Evolutionary conservation across 768 basidiomycete genomes (phyloP), one percentile per base, ranked within the genome.

Genomic region (Tylopilus intermedius): DNA sequence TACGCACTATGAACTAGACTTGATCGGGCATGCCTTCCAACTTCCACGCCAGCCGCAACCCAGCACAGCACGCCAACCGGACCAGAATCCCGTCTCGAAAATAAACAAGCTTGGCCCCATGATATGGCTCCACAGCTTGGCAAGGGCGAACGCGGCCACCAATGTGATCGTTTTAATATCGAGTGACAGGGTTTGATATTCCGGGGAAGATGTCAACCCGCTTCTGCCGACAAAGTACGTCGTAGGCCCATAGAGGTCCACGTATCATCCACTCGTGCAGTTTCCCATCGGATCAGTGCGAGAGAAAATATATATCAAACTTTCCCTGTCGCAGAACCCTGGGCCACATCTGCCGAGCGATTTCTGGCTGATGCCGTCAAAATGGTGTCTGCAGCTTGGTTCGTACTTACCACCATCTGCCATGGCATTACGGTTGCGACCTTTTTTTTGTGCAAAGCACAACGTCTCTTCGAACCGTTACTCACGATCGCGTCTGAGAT

Each of bases 31-130:
- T 1, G 15, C 40, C 45, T 52, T 38, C 29, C n/a, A 27, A 14
- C n/a, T 47, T 47, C 43, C 48, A 55, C 37, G 46, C 50, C 54
- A 49, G 47, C 49, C 49, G 38, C 51, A 57, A 4, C 40, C 30
- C 5, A 21, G 41, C 64, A 63, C 61, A 64, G 61, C 64, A 63
- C 30, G 61, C 55, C 63, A 65, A 55, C 33, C 30, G 37, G 30
- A 30, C 5, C 10, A 47, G 54, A 57, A 51, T 46, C 50, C 40
- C 37, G 22, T 32, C 44, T 43, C 35, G 18, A 30, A 42, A 53
- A 64, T 54, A 52, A 63, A 59, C 66, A 49, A 41, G 22, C 49
- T 58, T 33, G 29, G 30, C 7, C 38, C 38, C 38, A 29, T 58
- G 55, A 48, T 50, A 51, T 43, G 60, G 55, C 42, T 42, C 53